Base-by-base conservation (phyloP, 202 grass and related monocot species). In the Thinopyrum obtusiflorum region DNA sequence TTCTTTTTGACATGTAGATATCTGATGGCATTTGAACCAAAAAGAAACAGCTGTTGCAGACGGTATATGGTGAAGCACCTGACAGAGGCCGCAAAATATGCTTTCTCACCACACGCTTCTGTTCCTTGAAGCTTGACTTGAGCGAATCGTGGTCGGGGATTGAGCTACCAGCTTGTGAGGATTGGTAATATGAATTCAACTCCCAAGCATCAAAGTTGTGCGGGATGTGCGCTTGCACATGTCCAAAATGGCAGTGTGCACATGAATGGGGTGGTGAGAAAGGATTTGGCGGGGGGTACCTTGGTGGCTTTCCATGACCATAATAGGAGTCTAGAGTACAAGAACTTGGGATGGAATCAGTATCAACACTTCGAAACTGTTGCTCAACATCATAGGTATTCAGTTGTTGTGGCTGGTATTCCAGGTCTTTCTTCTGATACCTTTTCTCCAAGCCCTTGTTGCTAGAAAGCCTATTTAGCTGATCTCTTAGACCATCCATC, bases 11-110 rank as follows among this genome's bases (percentile, higher is more conserved):
- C 42, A 94, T 66, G 26, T 92, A 81, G 80, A 97, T 87, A 73
- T 93, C 92, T 26, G 92, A 87, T 86, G 97, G 93, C 61, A 94
- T 82, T 85, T 91, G 93, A 80, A 99, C 85, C 80, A 99, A 77
- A 79, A 86, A 84, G 74, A 88, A 90, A 77, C 97, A 99, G 61
- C 89, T 80, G 32, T 87, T 83, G 75, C 97, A 99, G 64, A 97
- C 85, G 2, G 90, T 83, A 65, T 88, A 99, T 25, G 97, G 93
- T 28, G 90, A 92, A 35, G 82, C 97, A 18, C 92, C 90, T 1
- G 84, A 96, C 59, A 99, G 75, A 78, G 97, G 89, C 44, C 92
- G 82, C 60, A 94, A 94, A 46, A 92, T 91, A 75, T 91, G 89
- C 79, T 94, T 97, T 73, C 89, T 87, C 75, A 88, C 84, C 18